Evolutionary conservation across 1,139 yeast genomes (phyloP).

Genomic region (Maudiozyma humilis): DNA sequence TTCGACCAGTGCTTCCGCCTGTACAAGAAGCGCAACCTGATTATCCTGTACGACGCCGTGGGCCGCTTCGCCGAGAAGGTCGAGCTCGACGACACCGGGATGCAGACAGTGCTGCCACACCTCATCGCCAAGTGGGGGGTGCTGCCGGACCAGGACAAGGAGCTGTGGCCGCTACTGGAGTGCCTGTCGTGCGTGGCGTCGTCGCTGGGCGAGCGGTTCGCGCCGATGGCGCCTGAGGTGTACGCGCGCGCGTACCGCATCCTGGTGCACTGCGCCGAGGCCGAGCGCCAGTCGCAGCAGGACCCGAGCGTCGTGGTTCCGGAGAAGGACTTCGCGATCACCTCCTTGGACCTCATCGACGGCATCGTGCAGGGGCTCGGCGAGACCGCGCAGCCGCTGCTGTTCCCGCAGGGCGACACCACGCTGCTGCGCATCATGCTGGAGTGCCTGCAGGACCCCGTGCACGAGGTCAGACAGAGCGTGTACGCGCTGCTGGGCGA

Average conservation of each 20-base stretch:
- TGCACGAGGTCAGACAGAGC: constrained; percentile 83
- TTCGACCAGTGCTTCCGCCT: constrained; percentile 64
- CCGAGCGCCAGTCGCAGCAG: constrained; percentile 54
- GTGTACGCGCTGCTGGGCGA: constrained; percentile 90
- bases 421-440: constrained; percentile 58
- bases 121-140: constrained; percentile 70
- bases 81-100: constrained; percentile 46
- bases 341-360: constrained; percentile 81
- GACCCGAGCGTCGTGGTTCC: constrained; percentile 71
- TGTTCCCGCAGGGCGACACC: constrained; percentile 34
- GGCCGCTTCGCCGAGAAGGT: constrained; percentile 80
- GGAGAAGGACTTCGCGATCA: constrained; percentile 83
- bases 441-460: constrained; percentile 66
- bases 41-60: constrained; percentile 82
- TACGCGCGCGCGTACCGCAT: constrained; percentile 71
- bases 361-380: constrained; percentile 89
- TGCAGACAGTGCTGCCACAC: constrained; percentile 67
- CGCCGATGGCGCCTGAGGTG: constrained; percentile 86
- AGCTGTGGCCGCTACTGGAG: constrained; percentile 84
- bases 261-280: constrained; percentile 56
- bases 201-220: constrained; percentile 71
- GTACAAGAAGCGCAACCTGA: constrained; percentile 76
- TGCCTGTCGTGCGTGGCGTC: constrained; percentile 91
- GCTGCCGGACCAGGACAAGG: constrained; percentile 68
- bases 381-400: constrained; percentile 49